Conservation (phyloP, 2,329 filamentous ascomycete genomes). For the Aspergillus arachidicola region DNA sequence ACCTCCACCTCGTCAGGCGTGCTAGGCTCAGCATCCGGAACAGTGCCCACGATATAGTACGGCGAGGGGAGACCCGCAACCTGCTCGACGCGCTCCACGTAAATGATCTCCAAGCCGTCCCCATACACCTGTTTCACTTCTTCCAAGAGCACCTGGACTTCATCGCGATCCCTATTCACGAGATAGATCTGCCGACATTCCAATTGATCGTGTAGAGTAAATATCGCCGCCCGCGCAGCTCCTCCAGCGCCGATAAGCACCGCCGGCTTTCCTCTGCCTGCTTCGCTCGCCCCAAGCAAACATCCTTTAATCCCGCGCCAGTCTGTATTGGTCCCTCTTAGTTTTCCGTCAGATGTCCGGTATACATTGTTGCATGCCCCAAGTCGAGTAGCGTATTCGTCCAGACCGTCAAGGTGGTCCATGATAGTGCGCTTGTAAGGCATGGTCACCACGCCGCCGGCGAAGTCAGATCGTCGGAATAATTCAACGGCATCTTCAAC, state of each 20-base stretch:
- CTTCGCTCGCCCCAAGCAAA: background rate
- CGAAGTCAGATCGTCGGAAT: background rate
- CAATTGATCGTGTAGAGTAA: background rate
- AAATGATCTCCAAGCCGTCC: background rate
- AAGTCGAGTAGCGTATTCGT: constrained; percentile 30
- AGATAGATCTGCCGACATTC: background rate
- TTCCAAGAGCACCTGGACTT: background rate
- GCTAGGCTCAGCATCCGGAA: background rate
- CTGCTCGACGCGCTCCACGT: background rate
- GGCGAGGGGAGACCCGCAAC: background rate
- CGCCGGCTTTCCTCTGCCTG: background rate
- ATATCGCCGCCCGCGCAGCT: background rate
- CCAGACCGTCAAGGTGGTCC: constrained; percentile 37
- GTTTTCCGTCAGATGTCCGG: background rate
- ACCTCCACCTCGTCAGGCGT: background rate
- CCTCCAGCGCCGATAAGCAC: background rate
- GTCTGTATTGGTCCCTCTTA: background rate
- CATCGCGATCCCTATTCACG: background rate
- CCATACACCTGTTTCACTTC: background rate
- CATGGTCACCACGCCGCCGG: constrained; percentile 45
- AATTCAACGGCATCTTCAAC: background rate
- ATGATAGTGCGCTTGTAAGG: constrained; percentile 43
- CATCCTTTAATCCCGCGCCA: background rate
- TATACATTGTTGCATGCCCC: background rate
- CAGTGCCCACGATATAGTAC: background rate